Evolutionary conservation across 225 moss, liverwort and hornwort genomes (phyloP).

Genomic region (Thuidium tamariscinum): DNA sequence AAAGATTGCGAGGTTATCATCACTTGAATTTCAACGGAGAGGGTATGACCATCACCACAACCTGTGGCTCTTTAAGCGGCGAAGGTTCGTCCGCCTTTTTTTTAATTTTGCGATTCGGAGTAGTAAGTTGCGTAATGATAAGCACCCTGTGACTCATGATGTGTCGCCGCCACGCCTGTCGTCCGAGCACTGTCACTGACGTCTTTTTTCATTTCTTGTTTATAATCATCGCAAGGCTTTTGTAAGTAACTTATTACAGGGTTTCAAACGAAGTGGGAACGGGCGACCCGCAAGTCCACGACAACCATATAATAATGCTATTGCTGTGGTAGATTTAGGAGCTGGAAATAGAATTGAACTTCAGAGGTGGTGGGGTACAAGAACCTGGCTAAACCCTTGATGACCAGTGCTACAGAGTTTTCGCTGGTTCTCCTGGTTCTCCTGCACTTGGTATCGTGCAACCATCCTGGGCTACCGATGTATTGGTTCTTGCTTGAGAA

Average conservation of each 20-base stretch:
- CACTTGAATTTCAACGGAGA: neutral
- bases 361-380: neutral
- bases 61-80: neutral
- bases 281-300: neutral
- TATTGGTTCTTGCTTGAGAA: neutral
- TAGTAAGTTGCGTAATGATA: neutral
- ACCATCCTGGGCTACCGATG: neutral
- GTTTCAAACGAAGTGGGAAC: neutral
- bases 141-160: neutral
- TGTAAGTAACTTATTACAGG: neutral
- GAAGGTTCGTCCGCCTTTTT: neutral
- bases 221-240: neutral
- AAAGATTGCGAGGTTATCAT: neutral
- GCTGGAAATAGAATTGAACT: neutral
- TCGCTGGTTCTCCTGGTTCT: neutral
- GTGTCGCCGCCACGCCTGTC: neutral
- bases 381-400: neutral
- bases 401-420: neutral
- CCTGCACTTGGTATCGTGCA: neutral
- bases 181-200: neutral
- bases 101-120: neutral
- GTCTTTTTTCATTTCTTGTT: neutral
- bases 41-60: neutral
- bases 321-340: neutral
- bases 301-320: neutral